phyloP scores from a whole-genome alignment of 495 filamentous ascomycete genomes.

The Neurospora hispaniola region DNA sequence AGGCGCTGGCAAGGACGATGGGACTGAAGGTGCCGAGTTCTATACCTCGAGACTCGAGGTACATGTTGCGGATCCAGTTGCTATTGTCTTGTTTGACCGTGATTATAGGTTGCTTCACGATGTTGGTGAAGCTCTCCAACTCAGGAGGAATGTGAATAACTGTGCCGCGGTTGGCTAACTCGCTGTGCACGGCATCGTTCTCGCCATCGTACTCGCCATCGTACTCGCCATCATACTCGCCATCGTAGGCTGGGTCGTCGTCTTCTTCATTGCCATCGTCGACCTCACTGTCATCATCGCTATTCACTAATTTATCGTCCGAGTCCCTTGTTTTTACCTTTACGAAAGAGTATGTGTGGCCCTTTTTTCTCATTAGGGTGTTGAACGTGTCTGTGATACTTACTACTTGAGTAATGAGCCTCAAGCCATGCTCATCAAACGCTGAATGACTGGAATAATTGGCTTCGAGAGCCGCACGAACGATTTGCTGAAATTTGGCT shows the following conservation, averaged over 20 bases:
- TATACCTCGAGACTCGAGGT: constrained; percentile 15
- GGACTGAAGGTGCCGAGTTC: constrained; percentile 19
- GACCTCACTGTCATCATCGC: no score
- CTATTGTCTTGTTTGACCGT: not conserved
- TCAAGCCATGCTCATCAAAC: constrained; percentile 14
- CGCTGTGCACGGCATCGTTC: no score
- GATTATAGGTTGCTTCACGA: not conserved
- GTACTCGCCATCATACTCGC: no score
- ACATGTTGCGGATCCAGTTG: constrained; percentile 12
- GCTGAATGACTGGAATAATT: constrained; percentile 29
- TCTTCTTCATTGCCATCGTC: no score
- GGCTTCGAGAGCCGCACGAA: constrained; percentile 25
- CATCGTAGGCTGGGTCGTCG: no score
- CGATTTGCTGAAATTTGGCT: constrained; percentile 29
- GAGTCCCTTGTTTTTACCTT: no score
- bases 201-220: no score
- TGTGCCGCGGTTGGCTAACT: no score
- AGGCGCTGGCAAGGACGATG: constrained; percentile 32
- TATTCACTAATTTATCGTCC: no score
- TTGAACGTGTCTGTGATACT: constrained; percentile 19
- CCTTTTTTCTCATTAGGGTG: not conserved
- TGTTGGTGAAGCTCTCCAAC: not conserved
- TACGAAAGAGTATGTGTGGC: not conserved
- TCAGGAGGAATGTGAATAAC: no score
- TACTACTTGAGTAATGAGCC: constrained; percentile 32